Evolutionary conservation across 2,329 filamentous ascomycete genomes (phyloP), one percentile per base, ranked within the genome.

Genomic region (Allantophomopsis cytisporea): DNA sequence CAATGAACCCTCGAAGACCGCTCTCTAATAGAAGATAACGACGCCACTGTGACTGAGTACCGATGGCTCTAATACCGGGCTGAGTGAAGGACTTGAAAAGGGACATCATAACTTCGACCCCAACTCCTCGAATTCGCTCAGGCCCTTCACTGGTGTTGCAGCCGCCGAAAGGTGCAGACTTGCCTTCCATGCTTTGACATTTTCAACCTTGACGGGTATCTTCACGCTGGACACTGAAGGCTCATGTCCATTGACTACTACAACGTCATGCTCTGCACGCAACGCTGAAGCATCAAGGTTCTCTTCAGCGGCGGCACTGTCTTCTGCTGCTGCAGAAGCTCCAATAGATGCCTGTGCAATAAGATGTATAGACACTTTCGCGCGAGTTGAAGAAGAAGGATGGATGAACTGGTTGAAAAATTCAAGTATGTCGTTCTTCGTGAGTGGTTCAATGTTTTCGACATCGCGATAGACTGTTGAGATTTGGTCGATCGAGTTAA

Each of bases 121-220:
- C 5, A 21, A 21, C 20, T 21, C 20, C 50, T 80, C 73, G 58
- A 76, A 81, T 46, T 73, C 71, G 33, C 63, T 69, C 43, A 82
- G 50, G 46, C 76, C 69, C 44, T 61, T 66, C 10, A 79, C 66
- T 1, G 76, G 63, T 45, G 60, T 61, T 2, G 74, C 64, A 0
- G 70, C 76, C 21, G 63, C 60, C 43, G 68, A 74, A 18, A 80
- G 60, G 47, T 65, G 58, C 55, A 80, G 57, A 4, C 68, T 60
- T 2, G 75, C 71, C 61, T 78, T 80, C 63, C 70, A 82, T 14
- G 64, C 65, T 43, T 69, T 61, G 11, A 80, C 70, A 50, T 80
- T 73, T 38, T 67, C 66, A 47, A 81, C 20, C 20, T 21, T 21
- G 20, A 21, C 20, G 8, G 20, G 20, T 5, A 21, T 21, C 8